These are phyloP conservation scores for Glycine tomentella DNA, from an alignment of 306 rosid genomes.

Conservation along the genomic window DNA sequence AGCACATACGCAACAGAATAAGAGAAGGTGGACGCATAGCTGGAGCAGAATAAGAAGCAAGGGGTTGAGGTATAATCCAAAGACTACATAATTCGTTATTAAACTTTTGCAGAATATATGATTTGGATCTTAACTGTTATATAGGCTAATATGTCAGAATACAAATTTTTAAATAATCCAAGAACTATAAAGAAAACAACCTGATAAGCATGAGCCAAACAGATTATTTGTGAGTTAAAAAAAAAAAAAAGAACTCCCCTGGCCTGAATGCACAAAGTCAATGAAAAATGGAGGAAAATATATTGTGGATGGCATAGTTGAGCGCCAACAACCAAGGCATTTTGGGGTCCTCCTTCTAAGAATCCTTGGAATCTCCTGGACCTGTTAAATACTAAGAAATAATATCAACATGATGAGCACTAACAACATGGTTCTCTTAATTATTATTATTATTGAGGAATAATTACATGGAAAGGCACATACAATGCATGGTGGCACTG, in stretches of 20 bases:
- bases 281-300: constrained; percentile 25
- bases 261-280: background rate
- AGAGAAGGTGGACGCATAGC: too few species aligned
- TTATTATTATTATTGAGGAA: constrained; percentile 12
- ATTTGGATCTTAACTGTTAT: constrained; percentile 16
- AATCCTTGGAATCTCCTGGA: constrained; percentile 66
- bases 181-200: background rate
- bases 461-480: constrained; percentile 31
- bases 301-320: constrained; percentile 69
- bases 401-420: constrained; percentile 37
- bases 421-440: constrained; percentile 1
- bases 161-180: background rate
- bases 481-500: too few species aligned
- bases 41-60: too few species aligned
- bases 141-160: constrained; percentile 6
- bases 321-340: constrained; percentile 86
- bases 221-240: too few species aligned
- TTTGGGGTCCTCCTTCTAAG: constrained; percentile 64
- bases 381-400: constrained; percentile 49
- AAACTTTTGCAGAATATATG: constrained; percentile 28
- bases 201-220: constrained; percentile 23
- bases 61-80: too few species aligned
- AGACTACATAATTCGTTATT: too few species aligned
- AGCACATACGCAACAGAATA: too few species aligned
- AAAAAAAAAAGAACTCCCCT: too few species aligned